Base-by-base conservation (phyloP, 176 grass and related monocot species). In the Neostapfia colusana region DNA sequence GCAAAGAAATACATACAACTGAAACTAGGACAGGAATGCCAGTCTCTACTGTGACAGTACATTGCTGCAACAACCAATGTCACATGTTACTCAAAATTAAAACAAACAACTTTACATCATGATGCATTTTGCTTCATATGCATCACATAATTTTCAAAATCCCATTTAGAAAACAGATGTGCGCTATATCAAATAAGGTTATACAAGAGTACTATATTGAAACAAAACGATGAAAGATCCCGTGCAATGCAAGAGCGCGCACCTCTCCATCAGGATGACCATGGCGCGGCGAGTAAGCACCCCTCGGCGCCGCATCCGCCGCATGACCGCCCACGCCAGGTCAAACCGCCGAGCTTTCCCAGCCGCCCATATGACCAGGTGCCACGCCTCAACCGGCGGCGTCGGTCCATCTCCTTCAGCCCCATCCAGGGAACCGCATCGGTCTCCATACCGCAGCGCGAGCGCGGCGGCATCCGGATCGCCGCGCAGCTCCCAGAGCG, bases 261-360 rank as follows among this genome's bases (percentile, higher is more conserved):
- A 97, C 94, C 94, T 87, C 72, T 93, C 86, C 79, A 97, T 91
- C 62, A 93, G 79, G 82, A 93, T 90, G 64, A 88, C 79, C 79
- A 97, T 88, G 57, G 88, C 79, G 12, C 81, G 94, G 57, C 71
- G 63, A 35, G 94, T 91, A 25, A 93, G 84, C 78, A 91, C 74
- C 34, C 81, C 78, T 49, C 79, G 73, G 70, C 67, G 70, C 37
- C 81, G 51, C 95, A 97, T 92, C 59, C 65, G 81, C 38, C 77
- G 70, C 67, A 97, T 87, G 76, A 74, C 38, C 16, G 59, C 82
- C 93, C 93, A 96, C 57, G 84, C 93, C 24, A 96, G 69, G 73
- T 89, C 84, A 78, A 96, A 96, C 35, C 82, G 85, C 37, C 85
- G 70, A n/a, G 88, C 72, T 78, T 71, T 96, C 60, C 86, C 89